Percentiles rank a stretch among this genome's conserved stretches.
These are phyloP conservation scores for Xylaria curta DNA, from an alignment of 495 filamentous ascomycete species.

Conservation along the genomic window DNA sequence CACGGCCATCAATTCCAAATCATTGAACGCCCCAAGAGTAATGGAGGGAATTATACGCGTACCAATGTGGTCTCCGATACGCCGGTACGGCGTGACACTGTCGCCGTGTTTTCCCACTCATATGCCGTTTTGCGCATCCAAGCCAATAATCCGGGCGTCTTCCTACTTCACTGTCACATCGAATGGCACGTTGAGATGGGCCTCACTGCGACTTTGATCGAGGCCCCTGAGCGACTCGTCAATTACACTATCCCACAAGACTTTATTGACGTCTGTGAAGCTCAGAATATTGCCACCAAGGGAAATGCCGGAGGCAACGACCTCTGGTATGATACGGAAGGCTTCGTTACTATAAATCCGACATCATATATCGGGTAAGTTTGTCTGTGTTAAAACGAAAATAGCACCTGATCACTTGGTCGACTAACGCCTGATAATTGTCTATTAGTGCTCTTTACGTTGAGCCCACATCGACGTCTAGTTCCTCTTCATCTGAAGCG, in stretches of 20 bases:
- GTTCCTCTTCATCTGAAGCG: background rate
- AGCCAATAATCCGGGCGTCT: constrained; percentile 76
- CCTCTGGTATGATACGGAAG: constrained; percentile 66
- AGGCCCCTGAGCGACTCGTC: constrained; percentile 68
- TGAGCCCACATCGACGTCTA: background rate
- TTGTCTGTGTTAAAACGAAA: background rate
- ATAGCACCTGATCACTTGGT: background rate
- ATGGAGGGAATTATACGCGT: constrained; percentile 47
- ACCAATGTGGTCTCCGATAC: constrained; percentile 47
- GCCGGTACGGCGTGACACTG: constrained; percentile 63
- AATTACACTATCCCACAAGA: constrained; percentile 65
- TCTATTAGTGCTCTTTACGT: constrained; percentile 22
- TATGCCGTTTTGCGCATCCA: constrained; percentile 64
- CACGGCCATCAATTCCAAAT: constrained; percentile 86
- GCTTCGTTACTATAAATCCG: constrained; percentile 51
- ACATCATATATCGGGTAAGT: constrained; percentile 51
- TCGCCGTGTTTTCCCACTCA: constrained; percentile 59
- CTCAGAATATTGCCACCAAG: constrained; percentile 51
- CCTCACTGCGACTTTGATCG: constrained; percentile 73
- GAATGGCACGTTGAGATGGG: constrained; percentile 83
- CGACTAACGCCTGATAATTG: background rate
- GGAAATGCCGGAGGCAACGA: constrained; percentile 82
- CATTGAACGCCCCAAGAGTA: constrained; percentile 55
- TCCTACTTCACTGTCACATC: constrained; percentile 82
- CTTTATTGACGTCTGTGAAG: constrained; percentile 65